Evolutionary conservation across 345 rosid species (phyloP), one percentile per base, ranked within the genome.

Genomic region (Syzygium aqueum): DNA sequence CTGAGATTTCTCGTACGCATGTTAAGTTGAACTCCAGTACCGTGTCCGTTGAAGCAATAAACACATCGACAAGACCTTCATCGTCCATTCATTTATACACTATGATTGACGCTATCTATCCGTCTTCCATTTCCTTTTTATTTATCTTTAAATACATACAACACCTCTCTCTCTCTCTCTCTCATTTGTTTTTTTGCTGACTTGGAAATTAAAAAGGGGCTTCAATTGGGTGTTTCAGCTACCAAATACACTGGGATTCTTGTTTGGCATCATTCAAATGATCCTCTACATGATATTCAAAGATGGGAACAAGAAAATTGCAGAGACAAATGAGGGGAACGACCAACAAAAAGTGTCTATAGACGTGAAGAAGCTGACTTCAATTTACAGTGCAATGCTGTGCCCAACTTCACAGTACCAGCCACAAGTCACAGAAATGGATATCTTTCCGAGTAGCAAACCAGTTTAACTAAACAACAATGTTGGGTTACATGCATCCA

Each of bases 201-300:
- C 67, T 27, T 27, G 27, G 33, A 27, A 13, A 59, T 59, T 27
- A 59, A 27, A 59, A 27, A 27, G 30, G 13, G 67, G 16, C 7
- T n/a, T 59, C 78, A 16, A 67, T 88, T 85, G 59, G 23, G 51
- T 91, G 86, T 11, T 49, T 49, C 89, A 93, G 95, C 37, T 93
- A 17, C 96, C 95, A 85, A 93, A 93, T 86, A 57, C 90, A 16
- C 37, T 93, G 17, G 94, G 95, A 33, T 56, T 93, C 25, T 33
- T 53, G n/a, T 88, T 93, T 40, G 96, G 95, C 15, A 9, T 89
- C 6, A 61, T 85, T 22, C 13, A 56, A 3, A 56, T 23, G 25
- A 56, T 56, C 61, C 61, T 22, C 1, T 22, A 56, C n/a, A 3
- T 8, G 5, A 56, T 56, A 23, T 56, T 22, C n/a, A 22, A 56